These are phyloP conservation scores for Aegle marmelos DNA, from an alignment of 345 rosid genomes.

Conservation along the genomic window DNA sequence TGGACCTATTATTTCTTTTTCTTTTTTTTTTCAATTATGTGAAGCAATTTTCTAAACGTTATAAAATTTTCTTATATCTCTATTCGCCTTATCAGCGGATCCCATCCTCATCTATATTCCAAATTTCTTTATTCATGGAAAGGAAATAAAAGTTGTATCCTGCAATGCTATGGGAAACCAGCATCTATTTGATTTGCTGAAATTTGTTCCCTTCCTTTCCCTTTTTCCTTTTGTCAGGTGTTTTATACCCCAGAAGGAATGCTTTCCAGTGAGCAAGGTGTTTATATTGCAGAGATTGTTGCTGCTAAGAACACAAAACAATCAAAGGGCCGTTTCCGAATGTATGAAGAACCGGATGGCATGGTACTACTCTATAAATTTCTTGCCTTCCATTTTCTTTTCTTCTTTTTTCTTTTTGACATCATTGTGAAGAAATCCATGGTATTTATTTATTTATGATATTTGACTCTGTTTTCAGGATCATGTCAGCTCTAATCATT, in stretches of 20 bases:
- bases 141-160: neutral
- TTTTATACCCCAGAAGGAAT: slow-evolving; percentile 87
- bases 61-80: neutral
- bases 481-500: slow-evolving; percentile 44
- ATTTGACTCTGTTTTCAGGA: slow-evolving; percentile 35
- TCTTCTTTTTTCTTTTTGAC: neutral
- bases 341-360: slow-evolving; percentile 43
- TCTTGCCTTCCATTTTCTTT: neutral
- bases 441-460: neutral
- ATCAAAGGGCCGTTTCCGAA: slow-evolving; percentile 56
- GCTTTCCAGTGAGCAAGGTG: slow-evolving; percentile 82
- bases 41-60: neutral
- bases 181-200: neutral
- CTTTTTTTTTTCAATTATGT: neutral
- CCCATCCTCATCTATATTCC: neutral
- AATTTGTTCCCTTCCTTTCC: neutral
- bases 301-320: slow-evolving; percentile 62
- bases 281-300: slow-evolving; percentile 79
- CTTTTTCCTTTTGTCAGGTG: slow-evolving; percentile 45
- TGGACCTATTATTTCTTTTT: neutral
- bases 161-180: neutral
- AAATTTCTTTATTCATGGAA: neutral
- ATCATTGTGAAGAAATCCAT: neutral
- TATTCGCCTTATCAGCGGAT: neutral
- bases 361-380: slow-evolving; percentile 23